phyloP scores from a whole-genome alignment of 2,329 filamentous ascomycete species.

The Paracorniculantispora psalliotae region DNA sequence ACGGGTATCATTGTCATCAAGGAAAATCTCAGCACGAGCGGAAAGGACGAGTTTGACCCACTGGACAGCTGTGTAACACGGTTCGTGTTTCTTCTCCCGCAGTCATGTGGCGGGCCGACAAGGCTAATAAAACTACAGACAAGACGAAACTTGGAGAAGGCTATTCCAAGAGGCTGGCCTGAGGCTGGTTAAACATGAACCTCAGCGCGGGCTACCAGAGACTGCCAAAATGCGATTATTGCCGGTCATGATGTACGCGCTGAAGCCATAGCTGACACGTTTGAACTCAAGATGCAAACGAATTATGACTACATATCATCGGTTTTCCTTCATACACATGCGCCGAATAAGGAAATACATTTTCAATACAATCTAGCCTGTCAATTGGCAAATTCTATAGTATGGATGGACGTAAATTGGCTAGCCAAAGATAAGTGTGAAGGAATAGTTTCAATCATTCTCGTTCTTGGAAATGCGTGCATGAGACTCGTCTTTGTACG shows the following conservation, averaged over 20 bases:
- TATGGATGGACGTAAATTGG: no score
- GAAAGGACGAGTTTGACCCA: constrained; percentile 67
- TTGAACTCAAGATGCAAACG: not conserved
- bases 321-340: not conserved
- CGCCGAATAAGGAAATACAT: not conserved
- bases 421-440: no score
- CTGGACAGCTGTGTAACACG: constrained; percentile 72
- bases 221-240: constrained; percentile 49
- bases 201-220: constrained; percentile 65
- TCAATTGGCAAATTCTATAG: no score
- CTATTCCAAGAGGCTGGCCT: constrained; percentile 68
- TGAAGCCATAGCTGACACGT: constrained; percentile 51
- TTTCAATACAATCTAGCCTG: not conserved
- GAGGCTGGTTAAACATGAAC: constrained; percentile 61
- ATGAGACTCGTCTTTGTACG: no score
- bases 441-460: no score
- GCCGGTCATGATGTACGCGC: constrained; percentile 73
- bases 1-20: constrained; percentile 34
- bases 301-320: not conserved
- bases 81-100: no score
- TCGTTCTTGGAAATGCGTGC: no score
- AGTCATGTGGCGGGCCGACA: not conserved
- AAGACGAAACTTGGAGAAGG: constrained; percentile 63
- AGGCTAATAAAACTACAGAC: constrained; percentile 37
- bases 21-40: constrained; percentile 65